Evolutionary conservation across 1,284 basidiomycete genomes (phyloP).

Genomic region (Apiotrichum brassicae): DNA sequence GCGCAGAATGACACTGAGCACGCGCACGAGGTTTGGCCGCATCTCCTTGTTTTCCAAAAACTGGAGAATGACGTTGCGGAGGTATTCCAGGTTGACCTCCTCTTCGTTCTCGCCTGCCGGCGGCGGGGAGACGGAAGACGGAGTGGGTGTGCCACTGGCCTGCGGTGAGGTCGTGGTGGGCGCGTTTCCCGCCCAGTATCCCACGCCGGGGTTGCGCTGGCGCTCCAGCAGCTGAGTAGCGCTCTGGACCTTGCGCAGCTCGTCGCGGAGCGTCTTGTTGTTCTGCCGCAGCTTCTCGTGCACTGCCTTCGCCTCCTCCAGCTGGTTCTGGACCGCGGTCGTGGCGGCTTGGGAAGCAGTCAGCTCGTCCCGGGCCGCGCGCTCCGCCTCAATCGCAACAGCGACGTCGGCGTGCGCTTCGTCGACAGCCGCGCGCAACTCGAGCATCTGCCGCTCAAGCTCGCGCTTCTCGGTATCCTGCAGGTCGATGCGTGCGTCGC

Average conservation of each 20-base stretch:
- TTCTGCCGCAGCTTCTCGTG: slow-evolving; percentile 27
- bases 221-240: slow-evolving; percentile 81
- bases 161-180: no score
- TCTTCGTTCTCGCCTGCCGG: slow-evolving; percentile 52
- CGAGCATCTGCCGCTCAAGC: slow-evolving; percentile 52
- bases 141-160: not conserved
- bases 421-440: slow-evolving; percentile 45
- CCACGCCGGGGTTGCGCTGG: slow-evolving; percentile 84
- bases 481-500: slow-evolving; percentile 55
- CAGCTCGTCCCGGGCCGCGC: slow-evolving; percentile 45
- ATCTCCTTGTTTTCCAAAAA: slow-evolving; percentile 87
- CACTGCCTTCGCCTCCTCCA: slow-evolving; percentile 42
- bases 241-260: slow-evolving; percentile 84
- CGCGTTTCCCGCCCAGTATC: slow-evolving; percentile 62
- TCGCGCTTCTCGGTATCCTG: slow-evolving; percentile 56
- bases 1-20: slow-evolving; percentile 79
- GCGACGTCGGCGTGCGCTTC: slow-evolving; percentile 51
- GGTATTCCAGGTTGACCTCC: slow-evolving; percentile 89
- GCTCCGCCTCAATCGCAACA: slow-evolving; percentile 46
- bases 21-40: slow-evolving; percentile 80
- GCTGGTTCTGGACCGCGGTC: slow-evolving; percentile 37
- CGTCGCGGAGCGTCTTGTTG: slow-evolving; percentile 84
- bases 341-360: slow-evolving; percentile 36
- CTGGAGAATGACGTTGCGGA: slow-evolving; percentile 87
- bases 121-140: not conserved